Percentiles rank a stretch among this genome's conserved stretches.
Evolutionary conservation across 163 green algal genomes (phyloP).

Genomic region (Prototheca stagnorum): DNA sequence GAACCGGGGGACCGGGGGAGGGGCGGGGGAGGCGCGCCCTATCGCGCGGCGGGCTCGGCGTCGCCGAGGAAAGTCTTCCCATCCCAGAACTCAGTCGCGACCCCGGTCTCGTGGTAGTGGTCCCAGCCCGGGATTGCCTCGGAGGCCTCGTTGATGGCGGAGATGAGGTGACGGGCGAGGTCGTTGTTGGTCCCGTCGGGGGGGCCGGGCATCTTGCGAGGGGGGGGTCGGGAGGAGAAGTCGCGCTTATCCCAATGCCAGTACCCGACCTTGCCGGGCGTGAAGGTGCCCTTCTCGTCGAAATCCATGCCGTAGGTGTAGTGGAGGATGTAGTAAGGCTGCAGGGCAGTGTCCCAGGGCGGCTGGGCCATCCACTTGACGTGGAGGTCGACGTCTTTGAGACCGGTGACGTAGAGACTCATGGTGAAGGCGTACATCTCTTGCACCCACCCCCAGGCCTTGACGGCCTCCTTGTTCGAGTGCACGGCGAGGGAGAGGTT

Average conservation of each 20-base stretch:
- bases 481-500: slow-evolving; percentile 65
- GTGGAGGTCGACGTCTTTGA: slow-evolving; percentile 23
- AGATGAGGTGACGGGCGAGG: slow-evolving; percentile 60
- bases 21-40: too few relatives aligned
- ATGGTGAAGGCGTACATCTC: slow-evolving; percentile 87
- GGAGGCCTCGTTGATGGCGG: slow-evolving; percentile 66
- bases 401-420: slow-evolving; percentile 35
- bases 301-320: slow-evolving; percentile 91
- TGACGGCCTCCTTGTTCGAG: slow-evolving; percentile 47
- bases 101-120: slow-evolving; percentile 41
- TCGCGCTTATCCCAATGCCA: slow-evolving; percentile 91
- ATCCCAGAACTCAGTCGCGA: slow-evolving; percentile 24
- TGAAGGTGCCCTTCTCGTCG: slow-evolving; percentile 41
- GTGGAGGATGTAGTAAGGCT: slow-evolving; percentile 76
- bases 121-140: slow-evolving; percentile 64
- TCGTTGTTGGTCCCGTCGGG: slow-evolving; percentile 60
- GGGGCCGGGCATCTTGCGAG: slow-evolving; percentile 41
- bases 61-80: too few relatives aligned
- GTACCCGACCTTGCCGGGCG: slow-evolving; percentile 47
- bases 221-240: slow-evolving; percentile 39
- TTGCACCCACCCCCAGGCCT: slow-evolving; percentile 41
- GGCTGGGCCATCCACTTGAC: slow-evolving; percentile 56
- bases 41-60: too few relatives aligned
- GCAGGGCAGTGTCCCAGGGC: slow-evolving; percentile 40
- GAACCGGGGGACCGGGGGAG: too few relatives aligned